Evolutionary conservation across 768 basidiomycete genomes (phyloP).

Genomic region (Leccinum arenicola): DNA sequence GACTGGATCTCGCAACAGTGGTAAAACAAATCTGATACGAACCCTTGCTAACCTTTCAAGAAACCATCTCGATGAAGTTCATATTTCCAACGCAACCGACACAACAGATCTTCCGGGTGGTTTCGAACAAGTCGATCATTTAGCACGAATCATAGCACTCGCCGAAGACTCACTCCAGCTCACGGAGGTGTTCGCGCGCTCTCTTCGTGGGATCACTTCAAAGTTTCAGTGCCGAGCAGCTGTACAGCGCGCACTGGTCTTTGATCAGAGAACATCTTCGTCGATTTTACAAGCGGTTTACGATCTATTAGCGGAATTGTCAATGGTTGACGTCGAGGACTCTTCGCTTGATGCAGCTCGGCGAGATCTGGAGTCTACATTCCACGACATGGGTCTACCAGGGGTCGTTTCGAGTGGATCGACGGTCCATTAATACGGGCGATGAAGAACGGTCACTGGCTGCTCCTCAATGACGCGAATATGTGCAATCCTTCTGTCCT

Average conservation of each 20-base stretch:
- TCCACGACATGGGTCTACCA: conserved; percentile 28
- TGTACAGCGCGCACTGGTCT: conserved; percentile 18
- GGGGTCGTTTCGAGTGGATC: conserved; percentile 85
- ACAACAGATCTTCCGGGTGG: conserved; percentile 92
- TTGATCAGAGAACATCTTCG: conserved; percentile 14
- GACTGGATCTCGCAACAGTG: conserved; percentile 67
- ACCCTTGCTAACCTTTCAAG: conserved; percentile 71
- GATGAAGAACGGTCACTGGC: conserved; percentile 85
- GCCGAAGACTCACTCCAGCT: conserved; percentile 41
- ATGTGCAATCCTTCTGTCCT: conserved; percentile 93
- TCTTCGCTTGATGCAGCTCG: conserved; percentile 10
- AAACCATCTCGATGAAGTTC: conserved; percentile 63
- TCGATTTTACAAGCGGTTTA: conserved; percentile 26
- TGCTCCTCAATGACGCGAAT: conserved; percentile 90
- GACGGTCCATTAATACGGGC: conserved; percentile 90
- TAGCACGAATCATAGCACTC: conserved; percentile 35
- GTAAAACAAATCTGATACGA: conserved; percentile 78
- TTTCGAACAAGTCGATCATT: conserved; percentile 84
- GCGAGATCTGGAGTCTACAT: conserved; percentile 16
- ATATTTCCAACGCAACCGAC: conserved; percentile 84
- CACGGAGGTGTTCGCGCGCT: conserved; percentile 39
- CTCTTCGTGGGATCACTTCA: conserved; percentile 21
- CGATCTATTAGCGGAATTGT: conserved; percentile 30
- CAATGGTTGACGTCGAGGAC: conserved; percentile 9
- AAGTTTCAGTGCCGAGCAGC: conserved; percentile 14